Conservation (phyloP, 139 green algal genomes). For the Asterochloris erici region DNA sequence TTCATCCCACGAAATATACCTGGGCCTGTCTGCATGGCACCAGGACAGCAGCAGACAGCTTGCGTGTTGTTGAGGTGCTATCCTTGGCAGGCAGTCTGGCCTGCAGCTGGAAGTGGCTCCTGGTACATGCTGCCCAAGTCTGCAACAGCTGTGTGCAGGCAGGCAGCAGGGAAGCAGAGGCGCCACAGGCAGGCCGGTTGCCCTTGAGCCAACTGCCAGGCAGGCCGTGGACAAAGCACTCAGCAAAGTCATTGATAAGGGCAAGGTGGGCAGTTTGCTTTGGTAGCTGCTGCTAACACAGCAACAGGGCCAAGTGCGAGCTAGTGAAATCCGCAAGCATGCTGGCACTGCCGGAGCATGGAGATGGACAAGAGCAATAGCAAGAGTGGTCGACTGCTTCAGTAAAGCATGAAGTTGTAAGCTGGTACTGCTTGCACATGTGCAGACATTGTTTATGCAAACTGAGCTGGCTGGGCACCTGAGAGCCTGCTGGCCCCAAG, state of each 20-base stretch:
- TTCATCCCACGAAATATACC: too few species aligned
- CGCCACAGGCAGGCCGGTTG: not conserved
- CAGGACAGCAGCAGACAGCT: too few species aligned
- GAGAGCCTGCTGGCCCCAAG: not conserved
- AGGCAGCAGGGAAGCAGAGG: too few species aligned
- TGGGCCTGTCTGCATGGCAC: too few species aligned
- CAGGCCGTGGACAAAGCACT: conserved; percentile 6
- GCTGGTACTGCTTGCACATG: not conserved
- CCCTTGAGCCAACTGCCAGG: conserved; percentile 3
- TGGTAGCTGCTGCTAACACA: not conserved
- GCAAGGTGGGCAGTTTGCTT: not conserved
- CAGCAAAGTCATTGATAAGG: conserved; percentile 5
- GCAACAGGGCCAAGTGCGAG: not conserved
- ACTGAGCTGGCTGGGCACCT: not conserved
- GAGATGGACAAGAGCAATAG: not conserved
- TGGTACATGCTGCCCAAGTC: too few species aligned
- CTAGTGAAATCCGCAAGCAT: not conserved
- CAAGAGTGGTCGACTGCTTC: not conserved
- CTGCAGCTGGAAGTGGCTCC: too few species aligned
- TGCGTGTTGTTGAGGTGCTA: too few species aligned
- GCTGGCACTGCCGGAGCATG: not conserved
- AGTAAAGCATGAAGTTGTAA: not conserved
- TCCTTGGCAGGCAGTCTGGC: too few species aligned
- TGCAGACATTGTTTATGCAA: not conserved
- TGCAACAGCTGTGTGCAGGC: too few species aligned